Base-by-base conservation (phyloP, 768 basidiomycete genomes). In the Pisolithus sp. region DNA sequence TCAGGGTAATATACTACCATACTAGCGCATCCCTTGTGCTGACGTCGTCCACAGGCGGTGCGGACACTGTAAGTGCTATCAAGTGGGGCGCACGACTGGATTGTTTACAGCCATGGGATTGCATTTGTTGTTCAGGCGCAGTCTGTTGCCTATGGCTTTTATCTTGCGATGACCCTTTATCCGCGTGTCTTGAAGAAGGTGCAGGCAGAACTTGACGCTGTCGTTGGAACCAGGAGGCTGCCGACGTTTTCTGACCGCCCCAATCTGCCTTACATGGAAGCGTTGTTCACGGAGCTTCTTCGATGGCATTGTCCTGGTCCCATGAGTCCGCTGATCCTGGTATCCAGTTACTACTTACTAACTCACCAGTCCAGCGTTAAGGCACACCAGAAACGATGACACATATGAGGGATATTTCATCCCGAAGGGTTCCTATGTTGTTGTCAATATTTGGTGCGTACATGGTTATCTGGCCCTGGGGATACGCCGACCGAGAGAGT, bases 141-240 rank as follows among this genome's bases (percentile, higher is more conserved):
- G 12, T 56, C 62, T 2, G 21, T 52, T 1, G 30, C 48, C 5
- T 57, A 51, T 43, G 50, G 53, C 7, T 59, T 61, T 39, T 54
- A 54, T 20, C 62, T 67, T 17, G 68, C 62, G 2, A 68, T 68
- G 67, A 55, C 58, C 18, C 58, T 64, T 42, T 55, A 59, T 43
- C 68, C 68, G 2, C 49, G 38, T 1, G 59, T 62, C n/a, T 55
- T 63, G 56, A 54, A 53, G 43, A 66, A 55, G 38, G 66, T 58
- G 0, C 66, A 63, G 44, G 50, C 52, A 36, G 66, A 69, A 41
- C 46, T 69, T 9, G 65, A 65, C 28, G 17, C 46, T 0, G 56
- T 69, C 0, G 57, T 69, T 10, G 68, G 67, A 7, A 31, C 36
- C 3, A 48, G 53, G 5, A 49, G 46, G 41, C 39, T 65, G 21